phyloP scores from a whole-genome alignment of 176 grass and related monocot species.

The Oryza rufipogon region DNA sequence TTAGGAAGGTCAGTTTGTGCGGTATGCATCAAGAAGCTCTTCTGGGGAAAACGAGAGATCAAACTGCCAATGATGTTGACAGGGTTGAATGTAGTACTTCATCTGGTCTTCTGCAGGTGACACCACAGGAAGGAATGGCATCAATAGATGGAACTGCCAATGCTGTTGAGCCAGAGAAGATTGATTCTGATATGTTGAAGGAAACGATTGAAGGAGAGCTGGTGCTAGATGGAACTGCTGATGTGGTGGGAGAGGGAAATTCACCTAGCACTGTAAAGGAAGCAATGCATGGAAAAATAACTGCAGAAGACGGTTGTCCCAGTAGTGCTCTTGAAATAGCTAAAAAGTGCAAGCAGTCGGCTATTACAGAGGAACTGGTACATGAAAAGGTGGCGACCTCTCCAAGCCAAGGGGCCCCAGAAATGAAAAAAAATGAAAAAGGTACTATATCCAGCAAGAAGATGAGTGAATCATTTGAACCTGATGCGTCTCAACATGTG shows the following conservation, averaged over 20 bases:
- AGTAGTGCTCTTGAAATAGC: conserved; percentile 28
- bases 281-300: conserved; percentile 25
- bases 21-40: conserved; percentile 26
- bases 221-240: conserved; percentile 10
- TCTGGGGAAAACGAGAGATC: conserved; percentile 27
- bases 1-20: conserved; percentile 3
- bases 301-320: not conserved
- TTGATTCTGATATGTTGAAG: conserved; percentile 25
- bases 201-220: conserved; percentile 43
- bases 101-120: conserved; percentile 2
- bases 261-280: conserved; percentile 9
- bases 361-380: conserved; percentile 36
- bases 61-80: not conserved
- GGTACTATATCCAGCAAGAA: conserved; percentile 27
- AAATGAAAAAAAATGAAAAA: conserved; percentile 37
- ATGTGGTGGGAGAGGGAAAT: not conserved
- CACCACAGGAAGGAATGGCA: conserved; percentile 5
- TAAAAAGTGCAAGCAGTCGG: conserved; percentile 40
- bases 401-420: conserved; percentile 19
- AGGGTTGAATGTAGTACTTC: conserved; percentile 20
- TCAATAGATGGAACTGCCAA: conserved; percentile 3
- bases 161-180: conserved; percentile 12
- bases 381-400: conserved; percentile 43
- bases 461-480: conserved; percentile 22
- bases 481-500: conserved; percentile 10